Evolutionary conservation across 768 basidiomycete genomes (phyloP).

Genomic region (Fomitopsis pulvina): DNA sequence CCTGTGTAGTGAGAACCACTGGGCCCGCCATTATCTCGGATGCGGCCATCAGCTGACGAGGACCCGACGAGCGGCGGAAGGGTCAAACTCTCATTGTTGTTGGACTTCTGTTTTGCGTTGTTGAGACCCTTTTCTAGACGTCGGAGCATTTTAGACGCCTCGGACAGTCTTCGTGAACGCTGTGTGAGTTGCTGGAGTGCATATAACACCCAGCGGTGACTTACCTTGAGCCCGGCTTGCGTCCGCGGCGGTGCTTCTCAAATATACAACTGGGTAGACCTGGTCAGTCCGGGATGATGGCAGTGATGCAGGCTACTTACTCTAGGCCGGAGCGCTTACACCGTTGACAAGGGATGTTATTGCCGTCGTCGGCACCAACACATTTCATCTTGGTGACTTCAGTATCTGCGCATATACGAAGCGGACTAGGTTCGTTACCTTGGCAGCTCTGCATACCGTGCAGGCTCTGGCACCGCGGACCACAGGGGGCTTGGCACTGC

Average conservation of each 20-base stretch:
- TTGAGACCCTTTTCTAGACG: slow-evolving; percentile 80
- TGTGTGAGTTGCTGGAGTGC: neutral
- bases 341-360: slow-evolving; percentile 66
- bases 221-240: slow-evolving; percentile 88
- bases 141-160: slow-evolving; percentile 85
- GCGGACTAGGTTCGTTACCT: slow-evolving; percentile 37
- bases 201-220: slow-evolving; percentile 16
- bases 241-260: slow-evolving; percentile 83
- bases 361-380: slow-evolving; percentile 82
- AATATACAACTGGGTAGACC: slow-evolving; percentile 58
- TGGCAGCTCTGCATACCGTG: slow-evolving; percentile 79
- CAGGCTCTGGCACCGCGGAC: slow-evolving; percentile 58
- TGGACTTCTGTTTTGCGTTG: slow-evolving; percentile 67
- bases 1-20: slow-evolving; percentile 31
- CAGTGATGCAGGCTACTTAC: slow-evolving; percentile 34
- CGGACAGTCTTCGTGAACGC: slow-evolving; percentile 53
- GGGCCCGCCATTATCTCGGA: slow-evolving; percentile 21
- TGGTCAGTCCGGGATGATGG: slow-evolving; percentile 15
- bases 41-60: slow-evolving; percentile 12
- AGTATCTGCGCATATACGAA: slow-evolving; percentile 12
- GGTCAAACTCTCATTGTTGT: slow-evolving; percentile 23
- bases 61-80: slow-evolving; percentile 14
- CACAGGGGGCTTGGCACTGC: slow-evolving; percentile 37
- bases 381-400: slow-evolving; percentile 69
- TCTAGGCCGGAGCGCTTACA: slow-evolving; percentile 77